Percentiles rank a stretch among this genome's conserved stretches.
These are phyloP conservation scores for Penicillium sp. DNA, from an alignment of 2,329 filamentous ascomycete species.

Conservation along the genomic window DNA sequence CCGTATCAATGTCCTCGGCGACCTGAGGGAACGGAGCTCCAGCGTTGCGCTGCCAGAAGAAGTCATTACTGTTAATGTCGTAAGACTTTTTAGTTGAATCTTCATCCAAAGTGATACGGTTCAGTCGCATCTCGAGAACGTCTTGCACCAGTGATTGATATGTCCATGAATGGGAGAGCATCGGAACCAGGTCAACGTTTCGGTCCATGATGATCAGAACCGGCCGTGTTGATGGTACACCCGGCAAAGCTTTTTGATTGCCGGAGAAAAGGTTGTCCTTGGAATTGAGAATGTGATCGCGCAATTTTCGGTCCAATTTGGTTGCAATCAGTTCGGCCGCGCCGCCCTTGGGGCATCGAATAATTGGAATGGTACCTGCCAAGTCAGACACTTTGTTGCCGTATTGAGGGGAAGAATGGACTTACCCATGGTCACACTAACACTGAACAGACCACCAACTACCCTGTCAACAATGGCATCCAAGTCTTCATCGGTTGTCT, in stretches of 20 bases:
- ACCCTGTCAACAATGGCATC: slow-evolving; percentile 86
- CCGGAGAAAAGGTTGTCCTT: slow-evolving; percentile 94
- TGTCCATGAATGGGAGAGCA: slow-evolving; percentile 97
- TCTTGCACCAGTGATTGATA: slow-evolving; percentile 84
- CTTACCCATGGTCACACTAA: slow-evolving; percentile 95
- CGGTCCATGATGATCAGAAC: slow-evolving; percentile 92
- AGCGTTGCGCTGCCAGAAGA: slow-evolving; percentile 95
- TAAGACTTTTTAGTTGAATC: slow-evolving; percentile 83
- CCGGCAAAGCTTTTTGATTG: slow-evolving; percentile 60
- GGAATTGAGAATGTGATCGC: slow-evolving; percentile 95
- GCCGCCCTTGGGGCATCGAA: slow-evolving; percentile 87
- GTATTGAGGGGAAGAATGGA: not conserved
- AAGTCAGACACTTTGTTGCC: slow-evolving; percentile 8
- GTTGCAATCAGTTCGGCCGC: slow-evolving; percentile 92
- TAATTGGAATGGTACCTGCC: slow-evolving; percentile 86
- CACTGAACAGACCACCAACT: slow-evolving; percentile 94
- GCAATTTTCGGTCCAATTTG: slow-evolving; percentile 90
- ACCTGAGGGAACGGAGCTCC: slow-evolving; percentile 90
- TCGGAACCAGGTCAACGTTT: slow-evolving; percentile 92
- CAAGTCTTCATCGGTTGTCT: slow-evolving; percentile 85
- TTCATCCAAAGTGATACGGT: slow-evolving; percentile 89
- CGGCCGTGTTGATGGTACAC: slow-evolving; percentile 73
- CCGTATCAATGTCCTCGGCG: slow-evolving; percentile 91
- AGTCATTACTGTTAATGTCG: slow-evolving; percentile 85
- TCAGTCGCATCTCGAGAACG: slow-evolving; percentile 77